A percentile compares a stretch with the other conserved stretches of the same genome.
These are phyloP conservation scores for Fraxinus americana DNA, from an alignment of 257 asterid species.

Conservation along the genomic window DNA sequence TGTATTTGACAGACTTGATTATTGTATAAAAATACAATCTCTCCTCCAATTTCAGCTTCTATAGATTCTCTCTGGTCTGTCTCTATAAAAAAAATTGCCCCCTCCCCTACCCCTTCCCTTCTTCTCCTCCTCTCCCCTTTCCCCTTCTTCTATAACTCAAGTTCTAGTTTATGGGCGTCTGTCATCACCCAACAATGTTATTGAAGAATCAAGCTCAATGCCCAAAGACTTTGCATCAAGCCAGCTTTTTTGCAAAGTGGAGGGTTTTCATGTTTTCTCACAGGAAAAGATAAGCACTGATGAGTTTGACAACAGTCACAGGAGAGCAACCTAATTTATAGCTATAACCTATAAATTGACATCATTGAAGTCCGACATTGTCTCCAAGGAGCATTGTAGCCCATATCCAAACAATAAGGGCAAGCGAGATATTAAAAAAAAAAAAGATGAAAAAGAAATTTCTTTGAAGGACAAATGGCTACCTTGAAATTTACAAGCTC, in stretches of 20 bases:
- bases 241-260: slow-evolving; percentile 7
- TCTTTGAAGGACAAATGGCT: slow-evolving; percentile 18
- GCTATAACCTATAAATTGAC: slow-evolving; percentile 9
- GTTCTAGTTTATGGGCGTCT: neutral
- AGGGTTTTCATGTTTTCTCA: slow-evolving; percentile 10
- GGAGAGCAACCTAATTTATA: slow-evolving; percentile 3
- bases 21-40: too few species aligned
- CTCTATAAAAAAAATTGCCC: neutral
- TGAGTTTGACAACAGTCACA: neutral
- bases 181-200: neutral
- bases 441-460: neutral
- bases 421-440: neutral
- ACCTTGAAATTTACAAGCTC: slow-evolving; percentile 96
- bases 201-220: neutral
- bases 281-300: slow-evolving; percentile 12
- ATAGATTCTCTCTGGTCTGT: too few species aligned
- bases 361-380: neutral
- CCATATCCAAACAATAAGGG: slow-evolving; percentile 11
- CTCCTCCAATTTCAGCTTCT: too few species aligned
- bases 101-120: neutral
- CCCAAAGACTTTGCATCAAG: neutral
- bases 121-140: neutral
- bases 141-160: neutral
- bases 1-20: too few species aligned
- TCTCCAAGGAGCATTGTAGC: slow-evolving; percentile 16